Conservation (phyloP, 225 moss, liverwort and hornwort species). For the Straminergon stramineum region DNA sequence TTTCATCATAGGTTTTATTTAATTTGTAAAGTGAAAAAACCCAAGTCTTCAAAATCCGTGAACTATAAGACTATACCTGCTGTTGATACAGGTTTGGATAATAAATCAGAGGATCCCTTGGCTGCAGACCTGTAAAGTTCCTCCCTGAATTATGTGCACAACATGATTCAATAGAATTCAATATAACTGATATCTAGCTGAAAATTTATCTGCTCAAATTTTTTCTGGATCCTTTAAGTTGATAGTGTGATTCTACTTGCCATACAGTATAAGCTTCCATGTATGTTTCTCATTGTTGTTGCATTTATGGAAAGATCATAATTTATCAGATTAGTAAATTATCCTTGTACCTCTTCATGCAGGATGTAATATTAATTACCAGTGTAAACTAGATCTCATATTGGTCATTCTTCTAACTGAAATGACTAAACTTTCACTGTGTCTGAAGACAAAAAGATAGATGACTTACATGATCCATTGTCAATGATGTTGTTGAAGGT, state of each 20-base stretch:
- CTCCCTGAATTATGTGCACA: conserved; percentile 30
- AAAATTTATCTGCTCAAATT: background rate
- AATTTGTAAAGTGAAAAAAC: background rate
- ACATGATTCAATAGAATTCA: conserved; percentile 9
- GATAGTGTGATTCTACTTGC: background rate
- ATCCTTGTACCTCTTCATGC: background rate
- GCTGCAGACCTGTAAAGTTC: conserved; percentile 29
- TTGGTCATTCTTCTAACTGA: background rate
- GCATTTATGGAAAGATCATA: background rate
- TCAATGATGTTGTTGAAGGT: conserved; percentile 21
- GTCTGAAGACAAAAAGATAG: background rate
- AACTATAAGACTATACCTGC: conserved; percentile 13
- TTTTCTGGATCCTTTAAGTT: background rate
- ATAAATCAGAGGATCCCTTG: conserved; percentile 19
- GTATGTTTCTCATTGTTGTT: background rate
- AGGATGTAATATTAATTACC: background rate
- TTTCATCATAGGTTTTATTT: background rate
- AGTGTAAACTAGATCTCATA: background rate
- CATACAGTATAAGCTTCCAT: background rate
- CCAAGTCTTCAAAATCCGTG: background rate
- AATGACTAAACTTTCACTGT: background rate
- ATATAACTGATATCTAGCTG: background rate
- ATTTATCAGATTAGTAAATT: background rate
- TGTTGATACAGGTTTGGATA: conserved; percentile 23
- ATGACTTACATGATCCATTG: conserved; percentile 50